Evolutionary conservation across 208 protist genomes (phyloP), one percentile per base, ranked within the genome.

Genomic region (Sergeia podlipaevii): DNA sequence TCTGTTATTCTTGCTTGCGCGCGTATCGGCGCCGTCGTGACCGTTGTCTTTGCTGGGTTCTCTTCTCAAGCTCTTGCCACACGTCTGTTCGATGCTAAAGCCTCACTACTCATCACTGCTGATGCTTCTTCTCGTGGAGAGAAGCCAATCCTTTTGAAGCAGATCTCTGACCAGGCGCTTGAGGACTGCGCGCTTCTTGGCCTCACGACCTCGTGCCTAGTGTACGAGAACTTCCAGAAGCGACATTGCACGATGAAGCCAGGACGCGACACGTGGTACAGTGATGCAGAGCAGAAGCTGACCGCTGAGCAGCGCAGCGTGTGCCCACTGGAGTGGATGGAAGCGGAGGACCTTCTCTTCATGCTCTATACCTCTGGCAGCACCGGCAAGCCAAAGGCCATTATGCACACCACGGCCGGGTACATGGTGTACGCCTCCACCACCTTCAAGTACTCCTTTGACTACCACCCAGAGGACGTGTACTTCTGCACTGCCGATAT

Each of bases 281-380:
- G 39, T 51, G 89, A 95, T 29, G 80, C 65, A 20, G 41, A 60
- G 0, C 58, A 58, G 11, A 62, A 54, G 28, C 48, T 78, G 39
- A 77, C 66, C 4, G 60, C 38, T 0, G 39, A 48, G 24, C 46
- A 75, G 67, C 41, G 61, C 32, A 77, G 32, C 45, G 56, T 68
- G 24, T 85, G 91, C 68, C 77, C 74, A 11, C 51, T 87, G 42
- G 96, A 93, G 58, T 95, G 85, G 80, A 73, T 99, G 53, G 89
- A 85, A 15, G 73, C 85, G 2, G 97, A 99, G 75, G 93, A 99
- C 68, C 78, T 88, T 13, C 80, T 99, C 5, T 99, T 99, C 60
- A 67, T 99, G 57, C 82, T 99, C 10, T 99, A 99, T 80, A 99
- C 98, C 10, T 95, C 80, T 57, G 96, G 97, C 52, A 98, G 89